These are phyloP conservation scores for Fusarium sp. DNA, from an alignment of 2,329 filamentous ascomycete species.

Conservation along the genomic window DNA sequence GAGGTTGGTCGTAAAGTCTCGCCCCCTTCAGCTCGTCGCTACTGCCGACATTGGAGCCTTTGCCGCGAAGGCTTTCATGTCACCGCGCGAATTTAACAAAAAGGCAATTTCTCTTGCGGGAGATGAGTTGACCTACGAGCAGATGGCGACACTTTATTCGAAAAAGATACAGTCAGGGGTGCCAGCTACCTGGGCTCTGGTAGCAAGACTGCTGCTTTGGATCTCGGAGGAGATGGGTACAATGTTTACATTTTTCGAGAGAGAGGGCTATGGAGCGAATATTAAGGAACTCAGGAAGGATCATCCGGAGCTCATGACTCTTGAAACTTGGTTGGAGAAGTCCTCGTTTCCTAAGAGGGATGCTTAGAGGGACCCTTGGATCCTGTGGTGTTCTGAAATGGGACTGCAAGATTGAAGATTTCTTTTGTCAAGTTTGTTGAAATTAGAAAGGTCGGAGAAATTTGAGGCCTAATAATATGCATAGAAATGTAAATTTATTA, in stretches of 20 bases:
- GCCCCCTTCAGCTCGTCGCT: slow-evolving; percentile 31
- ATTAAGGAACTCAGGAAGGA: neutral
- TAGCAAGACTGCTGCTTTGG: neutral
- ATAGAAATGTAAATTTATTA: neutral
- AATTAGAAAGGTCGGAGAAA: neutral
- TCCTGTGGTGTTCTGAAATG: neutral
- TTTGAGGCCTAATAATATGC: neutral
- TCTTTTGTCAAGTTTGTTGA: neutral
- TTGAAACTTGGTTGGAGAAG: neutral
- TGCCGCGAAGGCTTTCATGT: neutral
- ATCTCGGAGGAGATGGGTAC: neutral
- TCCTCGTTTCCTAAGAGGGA: neutral
- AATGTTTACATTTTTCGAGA: neutral
- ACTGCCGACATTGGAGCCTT: neutral
- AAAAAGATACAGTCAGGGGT: neutral
- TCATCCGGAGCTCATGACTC: neutral
- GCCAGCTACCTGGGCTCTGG: neutral
- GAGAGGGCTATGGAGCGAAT: neutral
- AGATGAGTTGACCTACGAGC: neutral
- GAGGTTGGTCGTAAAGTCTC: slow-evolving; percentile 46
- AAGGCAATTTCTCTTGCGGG: neutral
- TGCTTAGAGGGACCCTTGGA: neutral
- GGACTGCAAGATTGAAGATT: neutral
- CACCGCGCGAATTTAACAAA: neutral
- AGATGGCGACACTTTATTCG: neutral